These are phyloP conservation scores for Schwanniomyces occidentalis DNA, from an alignment of 805 yeast genomes.

Conservation along the genomic window DNA sequence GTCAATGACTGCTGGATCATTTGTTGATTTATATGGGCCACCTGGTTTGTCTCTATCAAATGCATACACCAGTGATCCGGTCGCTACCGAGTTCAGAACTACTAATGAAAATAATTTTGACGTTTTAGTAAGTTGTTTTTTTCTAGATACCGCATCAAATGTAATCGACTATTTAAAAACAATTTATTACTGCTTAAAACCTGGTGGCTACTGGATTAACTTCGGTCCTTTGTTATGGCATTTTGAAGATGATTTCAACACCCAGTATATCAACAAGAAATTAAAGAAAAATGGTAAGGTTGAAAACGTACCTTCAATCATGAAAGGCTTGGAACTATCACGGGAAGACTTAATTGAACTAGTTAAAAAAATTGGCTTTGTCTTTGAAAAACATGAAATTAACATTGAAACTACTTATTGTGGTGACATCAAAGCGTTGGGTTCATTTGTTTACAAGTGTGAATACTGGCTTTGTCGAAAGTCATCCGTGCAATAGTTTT, in stretches of 20 bases:
- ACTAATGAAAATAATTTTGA: constrained; percentile 42
- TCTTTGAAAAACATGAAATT: constrained; percentile 43
- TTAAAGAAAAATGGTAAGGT: constrained; percentile 20
- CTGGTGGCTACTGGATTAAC: constrained; percentile 58
- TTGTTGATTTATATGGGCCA: constrained; percentile 66
- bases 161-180: constrained; percentile 56
- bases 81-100: constrained; percentile 43
- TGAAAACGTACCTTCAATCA: constrained; percentile 31
- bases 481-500: too few species aligned
- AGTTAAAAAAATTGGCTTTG: constrained; percentile 51
- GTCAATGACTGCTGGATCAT: constrained; percentile 76
- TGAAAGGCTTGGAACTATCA: constrained; percentile 60
- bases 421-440: constrained; percentile 49
- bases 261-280: constrained; percentile 16
- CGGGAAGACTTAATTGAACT: constrained; percentile 53
- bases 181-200: constrained; percentile 44
- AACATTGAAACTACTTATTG: constrained; percentile 54
- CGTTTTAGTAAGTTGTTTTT: constrained; percentile 55
- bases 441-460: constrained; percentile 58
- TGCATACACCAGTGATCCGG: constrained; percentile 34
- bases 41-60: constrained; percentile 32
- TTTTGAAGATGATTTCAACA: constrained; percentile 51
- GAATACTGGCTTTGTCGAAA: constrained; percentile 67
- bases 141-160: constrained; percentile 64
- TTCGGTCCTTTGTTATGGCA: constrained; percentile 77